phyloP scores from a whole-genome alignment of 192 early-diverging fungal species.

The Gigaspora rosea region DNA sequence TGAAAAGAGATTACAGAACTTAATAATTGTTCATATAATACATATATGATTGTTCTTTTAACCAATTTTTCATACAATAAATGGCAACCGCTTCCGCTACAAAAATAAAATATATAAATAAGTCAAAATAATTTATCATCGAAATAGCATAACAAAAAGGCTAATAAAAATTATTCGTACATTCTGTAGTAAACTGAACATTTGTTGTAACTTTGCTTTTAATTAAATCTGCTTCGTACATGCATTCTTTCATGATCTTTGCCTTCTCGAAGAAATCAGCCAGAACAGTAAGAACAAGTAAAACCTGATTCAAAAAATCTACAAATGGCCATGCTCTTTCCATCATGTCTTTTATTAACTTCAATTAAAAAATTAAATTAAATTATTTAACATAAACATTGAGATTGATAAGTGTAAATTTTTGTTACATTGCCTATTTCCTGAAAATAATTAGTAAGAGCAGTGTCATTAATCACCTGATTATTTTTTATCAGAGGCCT shows the following conservation, averaged over 20 bases:
- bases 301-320: background rate
- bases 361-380: too few species aligned
- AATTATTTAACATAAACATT: too few species aligned
- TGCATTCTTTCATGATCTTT: background rate
- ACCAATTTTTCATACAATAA: conserved; percentile 26
- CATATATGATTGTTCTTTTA: too few species aligned
- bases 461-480: too few species aligned
- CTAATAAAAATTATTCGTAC: too few species aligned
- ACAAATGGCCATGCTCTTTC: background rate
- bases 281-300: background rate
- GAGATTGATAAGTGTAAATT: too few species aligned
- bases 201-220: too few species aligned
- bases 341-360: background rate
- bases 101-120: background rate
- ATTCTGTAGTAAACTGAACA: too few species aligned
- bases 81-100: conserved; percentile 32
- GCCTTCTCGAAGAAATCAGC: background rate
- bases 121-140: background rate
- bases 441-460: background rate
- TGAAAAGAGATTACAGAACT: conserved; percentile 26
- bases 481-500: too few species aligned
- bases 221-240: background rate
- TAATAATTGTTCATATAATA: background rate
- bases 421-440: background rate
- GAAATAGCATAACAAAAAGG: conserved; percentile 19